These are phyloP conservation scores for Mycena pura DNA, from an alignment of 768 basidiomycete genomes.

Conservation along the genomic window DNA sequence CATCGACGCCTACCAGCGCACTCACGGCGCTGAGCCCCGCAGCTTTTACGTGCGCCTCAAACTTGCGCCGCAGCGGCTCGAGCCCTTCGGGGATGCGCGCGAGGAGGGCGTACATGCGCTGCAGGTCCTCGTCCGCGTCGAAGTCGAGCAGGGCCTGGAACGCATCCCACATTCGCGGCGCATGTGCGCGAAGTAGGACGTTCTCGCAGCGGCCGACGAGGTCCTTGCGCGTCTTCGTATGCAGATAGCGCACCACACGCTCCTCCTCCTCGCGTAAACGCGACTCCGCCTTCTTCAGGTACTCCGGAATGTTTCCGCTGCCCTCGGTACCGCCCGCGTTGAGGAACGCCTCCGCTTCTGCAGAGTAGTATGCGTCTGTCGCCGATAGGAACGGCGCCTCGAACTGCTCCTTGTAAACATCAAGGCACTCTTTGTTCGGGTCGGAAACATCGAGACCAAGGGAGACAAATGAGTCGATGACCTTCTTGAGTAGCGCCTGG, in stretches of 20 bases:
- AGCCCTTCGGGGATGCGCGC: constrained; percentile 90
- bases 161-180: constrained; percentile 87
- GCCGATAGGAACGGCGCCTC: constrained; percentile 87
- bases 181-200: constrained; percentile 87
- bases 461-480: constrained; percentile 94
- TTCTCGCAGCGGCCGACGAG: constrained; percentile 86
- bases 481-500: constrained; percentile 90
- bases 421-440: constrained; percentile 90
- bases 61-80: constrained; percentile 88
- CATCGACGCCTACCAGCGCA: constrained; percentile 57
- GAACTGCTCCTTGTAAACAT: constrained; percentile 92
- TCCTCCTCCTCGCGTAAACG: constrained; percentile 94
- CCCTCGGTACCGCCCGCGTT: constrained; percentile 58
- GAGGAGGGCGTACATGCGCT: constrained; percentile 93
- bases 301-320: constrained; percentile 80
- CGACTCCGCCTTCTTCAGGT: constrained; percentile 92
- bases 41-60: constrained; percentile 94
- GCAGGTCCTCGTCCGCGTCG: constrained; percentile 94
- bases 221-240: constrained; percentile 85
- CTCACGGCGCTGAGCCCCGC: constrained; percentile 83
- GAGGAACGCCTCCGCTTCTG: constrained; percentile 90
- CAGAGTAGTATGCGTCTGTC: constrained; percentile 90
- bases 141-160: constrained; percentile 91
- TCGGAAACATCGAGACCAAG: constrained; percentile 93
- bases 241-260: constrained; percentile 93